These are phyloP conservation scores for Fomitopsis pinicola DNA, from an alignment of 1,284 basidiomycete species.

Conservation along the genomic window DNA sequence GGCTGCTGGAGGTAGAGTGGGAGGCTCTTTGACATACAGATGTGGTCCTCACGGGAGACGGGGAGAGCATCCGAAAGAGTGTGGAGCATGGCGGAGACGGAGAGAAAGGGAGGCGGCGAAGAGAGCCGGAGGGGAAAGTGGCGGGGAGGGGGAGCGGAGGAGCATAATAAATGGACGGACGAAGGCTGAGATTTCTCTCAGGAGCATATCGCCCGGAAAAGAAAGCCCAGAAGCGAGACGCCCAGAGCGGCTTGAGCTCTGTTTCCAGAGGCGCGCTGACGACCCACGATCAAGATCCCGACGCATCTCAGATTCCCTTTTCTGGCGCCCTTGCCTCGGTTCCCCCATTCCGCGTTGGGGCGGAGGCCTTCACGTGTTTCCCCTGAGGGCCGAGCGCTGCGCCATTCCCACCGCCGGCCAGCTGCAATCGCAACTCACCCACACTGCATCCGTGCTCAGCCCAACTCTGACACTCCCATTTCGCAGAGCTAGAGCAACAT, in stretches of 20 bases:
- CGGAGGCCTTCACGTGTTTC: conserved; percentile 8
- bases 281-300: conserved; percentile 20
- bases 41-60: conserved; percentile 25
- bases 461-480: neutral
- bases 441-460: neutral
- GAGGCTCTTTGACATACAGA: conserved; percentile 31
- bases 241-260: conserved; percentile 18
- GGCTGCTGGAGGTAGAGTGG: conserved; percentile 50
- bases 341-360: conserved; percentile 7
- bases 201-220: conserved; percentile 10
- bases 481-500: neutral
- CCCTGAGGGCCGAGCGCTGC: conserved; percentile 2
- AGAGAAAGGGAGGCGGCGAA: conserved; percentile 12
- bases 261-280: conserved; percentile 6
- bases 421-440: conserved; percentile 17
- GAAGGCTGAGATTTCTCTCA: conserved; percentile 18
- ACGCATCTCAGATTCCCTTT: conserved; percentile 22
- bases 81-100: conserved; percentile 14
- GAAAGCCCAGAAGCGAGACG: conserved; percentile 5
- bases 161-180: conserved; percentile 13
- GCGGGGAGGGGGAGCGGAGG: conserved; percentile 9
- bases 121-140: conserved; percentile 13
- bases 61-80: conserved; percentile 23
- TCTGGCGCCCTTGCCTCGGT: conserved; percentile 9
- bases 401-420: conserved; percentile 13